These are phyloP conservation scores for Russula griseocarnosa DNA, from an alignment of 768 basidiomycete species.

Conservation along the genomic window DNA sequence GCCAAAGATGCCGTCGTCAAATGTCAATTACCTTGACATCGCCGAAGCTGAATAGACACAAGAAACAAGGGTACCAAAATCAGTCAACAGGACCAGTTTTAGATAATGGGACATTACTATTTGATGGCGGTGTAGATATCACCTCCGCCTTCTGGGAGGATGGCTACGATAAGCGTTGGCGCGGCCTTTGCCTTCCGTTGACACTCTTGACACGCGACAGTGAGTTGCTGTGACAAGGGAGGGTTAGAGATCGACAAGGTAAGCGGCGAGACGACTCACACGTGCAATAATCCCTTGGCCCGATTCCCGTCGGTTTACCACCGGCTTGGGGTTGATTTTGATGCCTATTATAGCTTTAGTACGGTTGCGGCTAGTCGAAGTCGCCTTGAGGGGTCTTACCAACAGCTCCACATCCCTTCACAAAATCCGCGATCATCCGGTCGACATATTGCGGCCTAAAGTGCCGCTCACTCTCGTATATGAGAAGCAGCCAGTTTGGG, in stretches of 20 bases:
- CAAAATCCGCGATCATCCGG: constrained; percentile 54
- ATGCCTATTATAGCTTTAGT: constrained; percentile 49
- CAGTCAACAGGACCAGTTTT: not conserved
- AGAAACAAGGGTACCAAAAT: not conserved
- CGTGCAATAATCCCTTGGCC: constrained; percentile 50
- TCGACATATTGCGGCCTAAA: constrained; percentile 46
- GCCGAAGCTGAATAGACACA: constrained; percentile 1
- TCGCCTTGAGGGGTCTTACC: constrained; percentile 44
- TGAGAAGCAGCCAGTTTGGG: constrained; percentile 55
- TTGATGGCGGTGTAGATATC: constrained; percentile 76
- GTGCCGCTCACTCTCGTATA: constrained; percentile 56
- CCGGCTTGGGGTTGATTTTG: constrained; percentile 41
- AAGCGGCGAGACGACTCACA: not conserved
- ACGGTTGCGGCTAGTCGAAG: not conserved
- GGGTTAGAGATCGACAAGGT: not conserved
- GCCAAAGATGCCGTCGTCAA: not conserved
- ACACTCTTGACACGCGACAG: constrained; percentile 46
- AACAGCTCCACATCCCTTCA: constrained; percentile 47
- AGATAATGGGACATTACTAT: constrained; percentile 50
- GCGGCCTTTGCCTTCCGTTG: constrained; percentile 37
- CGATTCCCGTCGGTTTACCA: constrained; percentile 51
- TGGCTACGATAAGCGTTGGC: constrained; percentile 15
- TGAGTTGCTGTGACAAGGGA: constrained; percentile 42
- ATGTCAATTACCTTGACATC: constrained; percentile 14
- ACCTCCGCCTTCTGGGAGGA: constrained; percentile 43